phyloP scores from a whole-genome alignment of 225 moss, liverwort and hornwort genomes.

The Marchantia polymorpha region DNA sequence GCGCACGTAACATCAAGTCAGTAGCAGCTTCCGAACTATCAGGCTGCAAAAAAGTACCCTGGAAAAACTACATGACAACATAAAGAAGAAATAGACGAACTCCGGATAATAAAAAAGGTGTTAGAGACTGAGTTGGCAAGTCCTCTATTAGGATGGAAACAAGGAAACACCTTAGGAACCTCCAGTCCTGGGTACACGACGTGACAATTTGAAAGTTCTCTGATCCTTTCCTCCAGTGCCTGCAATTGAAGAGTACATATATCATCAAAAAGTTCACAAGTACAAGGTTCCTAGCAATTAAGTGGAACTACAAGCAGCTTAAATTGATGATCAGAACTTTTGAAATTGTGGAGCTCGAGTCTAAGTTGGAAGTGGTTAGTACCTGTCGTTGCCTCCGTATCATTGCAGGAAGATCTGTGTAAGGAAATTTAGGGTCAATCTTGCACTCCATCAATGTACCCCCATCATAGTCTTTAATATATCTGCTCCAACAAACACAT shows the following conservation, averaged over 20 bases:
- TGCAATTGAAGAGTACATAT: constrained; percentile 22
- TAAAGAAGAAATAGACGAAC: not conserved
- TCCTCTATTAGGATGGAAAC: not conserved
- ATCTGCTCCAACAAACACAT: constrained; percentile 41
- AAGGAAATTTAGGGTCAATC: constrained; percentile 88
- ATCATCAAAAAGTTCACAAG: not conserved
- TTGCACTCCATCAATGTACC: constrained; percentile 99
- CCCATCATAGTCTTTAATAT: constrained; percentile 99
- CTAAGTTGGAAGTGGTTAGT: not conserved
- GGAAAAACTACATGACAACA: not conserved
- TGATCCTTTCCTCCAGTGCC: constrained; percentile 96
- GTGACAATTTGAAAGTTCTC: constrained; percentile 93
- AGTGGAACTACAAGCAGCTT: not conserved
- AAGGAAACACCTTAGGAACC: constrained; percentile 56
- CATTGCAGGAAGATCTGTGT: constrained; percentile 88
- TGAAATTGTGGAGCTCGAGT: not conserved
- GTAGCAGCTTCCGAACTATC: not conserved
- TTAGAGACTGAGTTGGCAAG: not conserved
- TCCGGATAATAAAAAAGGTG: not conserved
- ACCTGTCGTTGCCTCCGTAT: constrained; percentile 95
- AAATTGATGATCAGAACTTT: not conserved
- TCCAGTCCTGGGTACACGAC: constrained; percentile 84
- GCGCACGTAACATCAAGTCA: constrained; percentile 18
- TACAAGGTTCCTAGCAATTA: not conserved
- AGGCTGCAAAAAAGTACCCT: not conserved